Conservation (phyloP, 2,329 filamentous ascomycete species). For the Exophiala aquamarina region DNA sequence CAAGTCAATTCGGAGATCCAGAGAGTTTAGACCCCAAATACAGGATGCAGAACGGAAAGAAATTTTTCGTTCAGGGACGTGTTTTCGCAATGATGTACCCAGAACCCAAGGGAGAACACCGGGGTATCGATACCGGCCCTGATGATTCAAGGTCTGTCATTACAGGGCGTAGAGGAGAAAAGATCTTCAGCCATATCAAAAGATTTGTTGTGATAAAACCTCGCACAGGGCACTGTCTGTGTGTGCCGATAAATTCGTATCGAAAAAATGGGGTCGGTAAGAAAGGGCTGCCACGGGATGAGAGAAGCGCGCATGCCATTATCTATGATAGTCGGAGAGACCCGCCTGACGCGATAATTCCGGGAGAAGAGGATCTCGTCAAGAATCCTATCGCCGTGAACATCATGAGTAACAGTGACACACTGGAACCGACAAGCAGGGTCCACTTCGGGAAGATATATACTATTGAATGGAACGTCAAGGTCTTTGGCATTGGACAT, state of each 20-base stretch:
- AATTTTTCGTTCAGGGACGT: slow-evolving; percentile 13
- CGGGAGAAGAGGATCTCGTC: slow-evolving; percentile 7
- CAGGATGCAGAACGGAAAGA: background rate
- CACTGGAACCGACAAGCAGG: slow-evolving; percentile 36
- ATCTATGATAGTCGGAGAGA: background rate
- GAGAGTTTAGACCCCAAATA: background rate
- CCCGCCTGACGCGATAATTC: background rate
- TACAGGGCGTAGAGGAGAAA: background rate
- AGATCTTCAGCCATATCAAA: slow-evolving; percentile 6
- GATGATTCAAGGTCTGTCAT: background rate
- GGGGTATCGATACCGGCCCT: too few relatives aligned
- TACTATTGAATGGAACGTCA: slow-evolving; percentile 44
- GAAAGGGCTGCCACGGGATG: slow-evolving; percentile 1
- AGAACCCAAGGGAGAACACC: slow-evolving; percentile 17
- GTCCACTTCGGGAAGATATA: slow-evolving; percentile 45
- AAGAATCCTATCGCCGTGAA: slow-evolving; percentile 40
- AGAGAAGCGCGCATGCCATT: slow-evolving; percentile 11
- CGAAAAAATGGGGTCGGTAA: background rate
- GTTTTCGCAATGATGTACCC: slow-evolving; percentile 35
- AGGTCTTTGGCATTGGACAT: slow-evolving; percentile 40
- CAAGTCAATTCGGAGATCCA: too few relatives aligned
- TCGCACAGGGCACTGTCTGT: slow-evolving; percentile 11
- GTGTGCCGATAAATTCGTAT: slow-evolving; percentile 12
- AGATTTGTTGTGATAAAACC: slow-evolving; percentile 5
- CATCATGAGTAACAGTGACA: slow-evolving; percentile 29